Evolutionary conservation across 177 flowering plant genomes (phyloP).

Genomic region (Tripterygium wilfordii): DNA sequence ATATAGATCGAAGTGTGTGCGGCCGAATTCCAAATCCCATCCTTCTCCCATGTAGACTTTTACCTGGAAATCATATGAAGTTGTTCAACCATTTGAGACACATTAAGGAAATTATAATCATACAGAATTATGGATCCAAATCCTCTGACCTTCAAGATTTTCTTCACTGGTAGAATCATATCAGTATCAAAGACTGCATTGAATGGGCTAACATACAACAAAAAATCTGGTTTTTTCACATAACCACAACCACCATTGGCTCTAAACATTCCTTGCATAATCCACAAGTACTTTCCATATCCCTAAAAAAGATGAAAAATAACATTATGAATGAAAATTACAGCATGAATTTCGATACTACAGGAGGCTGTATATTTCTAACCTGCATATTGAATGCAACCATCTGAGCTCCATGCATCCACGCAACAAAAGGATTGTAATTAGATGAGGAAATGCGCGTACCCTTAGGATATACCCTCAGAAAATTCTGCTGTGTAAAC

Average conservation of each 20-base stretch:
- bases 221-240: slow-evolving; percentile 34
- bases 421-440: slow-evolving; percentile 25
- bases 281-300: slow-evolving; percentile 27
- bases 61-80: slow-evolving; percentile 5
- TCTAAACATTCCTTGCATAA: slow-evolving; percentile 40
- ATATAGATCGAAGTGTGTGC: slow-evolving; percentile 16
- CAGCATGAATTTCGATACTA: not conserved
- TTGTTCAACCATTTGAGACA: not conserved
- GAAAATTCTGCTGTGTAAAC: slow-evolving; percentile 30
- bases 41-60: slow-evolving; percentile 25
- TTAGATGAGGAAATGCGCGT: slow-evolving; percentile 27
- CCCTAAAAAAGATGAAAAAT: slow-evolving; percentile 15
- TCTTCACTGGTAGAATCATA: slow-evolving; percentile 9
- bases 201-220: slow-evolving; percentile 6
- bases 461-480: slow-evolving; percentile 36
- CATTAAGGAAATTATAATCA: not conserved
- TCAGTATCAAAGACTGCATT: slow-evolving; percentile 20
- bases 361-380: no score
- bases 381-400: slow-evolving; percentile 46
- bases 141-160: slow-evolving; percentile 14
- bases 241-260: slow-evolving; percentile 41
- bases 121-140: no score
- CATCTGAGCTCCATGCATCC: slow-evolving; percentile 50
- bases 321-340: not conserved
- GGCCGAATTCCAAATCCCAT: slow-evolving; percentile 17